phyloP scores from a whole-genome alignment of 192 early-diverging fungal genomes.

The Rhizoclosmatium globosum region DNA sequence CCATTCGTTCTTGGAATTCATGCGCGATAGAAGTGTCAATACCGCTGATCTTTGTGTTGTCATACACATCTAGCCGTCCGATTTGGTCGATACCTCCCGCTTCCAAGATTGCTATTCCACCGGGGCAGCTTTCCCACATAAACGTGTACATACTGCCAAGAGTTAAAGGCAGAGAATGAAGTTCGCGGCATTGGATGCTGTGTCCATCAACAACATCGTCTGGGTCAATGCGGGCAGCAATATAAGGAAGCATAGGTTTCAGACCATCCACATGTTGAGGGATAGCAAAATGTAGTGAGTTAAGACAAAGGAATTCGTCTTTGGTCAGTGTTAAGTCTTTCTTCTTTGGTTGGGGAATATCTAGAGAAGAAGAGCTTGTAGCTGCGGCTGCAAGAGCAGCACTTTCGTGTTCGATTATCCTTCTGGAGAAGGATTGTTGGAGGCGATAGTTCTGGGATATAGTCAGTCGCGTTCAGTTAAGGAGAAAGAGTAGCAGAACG shows the following conservation, averaged over 20 bases:
- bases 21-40: background rate
- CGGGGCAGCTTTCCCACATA: conserved; percentile 1
- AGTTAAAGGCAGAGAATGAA: background rate
- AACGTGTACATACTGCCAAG: background rate
- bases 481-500: background rate
- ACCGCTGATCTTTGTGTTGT: background rate
- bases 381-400: background rate
- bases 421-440: conserved; percentile 14
- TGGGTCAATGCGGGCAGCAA: conserved; percentile 12
- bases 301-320: conserved; percentile 20
- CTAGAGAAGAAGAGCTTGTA: background rate
- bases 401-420: background rate
- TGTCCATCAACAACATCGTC: conserved; percentile 4
- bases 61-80: conserved; percentile 1
- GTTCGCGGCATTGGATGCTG: background rate
- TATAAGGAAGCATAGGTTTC: conserved; percentile 13
- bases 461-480: background rate
- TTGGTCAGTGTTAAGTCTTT: background rate
- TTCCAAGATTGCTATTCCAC: background rate
- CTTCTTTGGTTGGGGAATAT: background rate
- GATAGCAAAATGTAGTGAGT: background rate
- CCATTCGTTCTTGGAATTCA: background rate
- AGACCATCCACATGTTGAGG: conserved; percentile 9
- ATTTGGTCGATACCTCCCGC: background rate
- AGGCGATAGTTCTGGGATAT: conserved; percentile 24